Evolutionary conservation across 768 basidiomycete genomes (phyloP).

Genomic region (Auricularia sp.): DNA sequence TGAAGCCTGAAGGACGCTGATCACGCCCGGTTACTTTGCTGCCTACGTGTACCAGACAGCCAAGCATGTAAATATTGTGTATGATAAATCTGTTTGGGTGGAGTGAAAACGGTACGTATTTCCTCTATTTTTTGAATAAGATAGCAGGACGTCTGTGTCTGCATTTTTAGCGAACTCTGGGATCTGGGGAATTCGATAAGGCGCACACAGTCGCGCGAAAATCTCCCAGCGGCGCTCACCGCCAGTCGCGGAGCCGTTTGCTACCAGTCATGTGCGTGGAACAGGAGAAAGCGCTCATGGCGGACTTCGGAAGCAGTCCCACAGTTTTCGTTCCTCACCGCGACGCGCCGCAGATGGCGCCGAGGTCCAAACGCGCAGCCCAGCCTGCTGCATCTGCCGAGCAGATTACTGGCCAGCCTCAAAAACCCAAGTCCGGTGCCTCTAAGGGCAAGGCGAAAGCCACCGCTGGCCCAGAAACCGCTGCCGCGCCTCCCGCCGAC

Average conservation of each 20-base stretch:
- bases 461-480: background rate
- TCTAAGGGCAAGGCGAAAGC: background rate
- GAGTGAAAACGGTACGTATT: too few relatives aligned
- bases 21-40: too few relatives aligned
- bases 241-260: background rate
- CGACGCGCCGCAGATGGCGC: background rate
- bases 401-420: background rate
- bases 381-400: background rate
- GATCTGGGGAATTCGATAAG: too few relatives aligned
- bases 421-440: background rate
- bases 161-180: too few relatives aligned
- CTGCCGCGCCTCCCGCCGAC: background rate
- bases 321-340: background rate
- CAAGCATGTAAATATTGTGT: too few relatives aligned
- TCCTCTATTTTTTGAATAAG: too few relatives aligned
- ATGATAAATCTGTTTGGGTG: too few relatives aligned
- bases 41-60: too few relatives aligned
- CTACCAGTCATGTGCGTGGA: background rate
- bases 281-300: background rate
- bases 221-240: too few relatives aligned
- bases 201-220: too few relatives aligned
- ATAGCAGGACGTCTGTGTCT: too few relatives aligned
- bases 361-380: background rate
- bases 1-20: too few relatives aligned
- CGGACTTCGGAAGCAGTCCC: background rate